Evolutionary conservation across 1,284 basidiomycete genomes (phyloP).

Genomic region (Irpex sp.): DNA sequence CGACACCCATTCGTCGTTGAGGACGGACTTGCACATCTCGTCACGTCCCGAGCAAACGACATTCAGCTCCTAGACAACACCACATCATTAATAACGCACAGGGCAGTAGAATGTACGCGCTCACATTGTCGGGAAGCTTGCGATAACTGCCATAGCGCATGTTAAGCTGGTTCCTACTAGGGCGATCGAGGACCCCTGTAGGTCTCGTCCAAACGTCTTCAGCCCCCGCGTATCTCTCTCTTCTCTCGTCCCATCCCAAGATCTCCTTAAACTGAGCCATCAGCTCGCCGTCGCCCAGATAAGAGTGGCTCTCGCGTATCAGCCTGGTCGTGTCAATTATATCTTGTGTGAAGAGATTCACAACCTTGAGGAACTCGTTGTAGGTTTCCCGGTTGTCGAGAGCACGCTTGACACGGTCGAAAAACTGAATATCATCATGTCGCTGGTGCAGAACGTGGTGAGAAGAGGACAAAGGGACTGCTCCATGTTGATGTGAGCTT

Average conservation of each 20-base stretch:
- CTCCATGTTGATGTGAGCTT: constrained; percentile 17
- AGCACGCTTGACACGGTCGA: constrained; percentile 87
- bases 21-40: constrained; percentile 93
- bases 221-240: constrained; percentile 52
- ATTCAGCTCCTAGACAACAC: constrained; percentile 68
- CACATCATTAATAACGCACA: constrained; percentile 2
- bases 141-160: constrained; percentile 85
- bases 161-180: constrained; percentile 55
- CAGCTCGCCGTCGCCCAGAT: constrained; percentile 72
- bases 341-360: constrained; percentile 95
- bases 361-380: constrained; percentile 93
- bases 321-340: constrained; percentile 86
- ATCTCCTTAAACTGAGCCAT: constrained; percentile 85
- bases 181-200: constrained; percentile 38
- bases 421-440: constrained; percentile 83
- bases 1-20: constrained; percentile 97
- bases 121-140: constrained; percentile 74
- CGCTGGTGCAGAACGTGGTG: constrained; percentile 34
- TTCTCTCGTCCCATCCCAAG: constrained; percentile 83
- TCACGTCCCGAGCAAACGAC: constrained; percentile 93
- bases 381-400: constrained; percentile 89
- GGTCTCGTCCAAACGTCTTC: constrained; percentile 38
- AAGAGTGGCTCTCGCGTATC: constrained; percentile 63
- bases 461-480: constrained; percentile 22
- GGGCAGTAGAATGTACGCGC: constrained; percentile 22